Percentiles rank a stretch among this genome's conserved stretches.
Evolutionary conservation across 1,284 basidiomycete species (phyloP).

Genomic region (Puccinia triticina): DNA sequence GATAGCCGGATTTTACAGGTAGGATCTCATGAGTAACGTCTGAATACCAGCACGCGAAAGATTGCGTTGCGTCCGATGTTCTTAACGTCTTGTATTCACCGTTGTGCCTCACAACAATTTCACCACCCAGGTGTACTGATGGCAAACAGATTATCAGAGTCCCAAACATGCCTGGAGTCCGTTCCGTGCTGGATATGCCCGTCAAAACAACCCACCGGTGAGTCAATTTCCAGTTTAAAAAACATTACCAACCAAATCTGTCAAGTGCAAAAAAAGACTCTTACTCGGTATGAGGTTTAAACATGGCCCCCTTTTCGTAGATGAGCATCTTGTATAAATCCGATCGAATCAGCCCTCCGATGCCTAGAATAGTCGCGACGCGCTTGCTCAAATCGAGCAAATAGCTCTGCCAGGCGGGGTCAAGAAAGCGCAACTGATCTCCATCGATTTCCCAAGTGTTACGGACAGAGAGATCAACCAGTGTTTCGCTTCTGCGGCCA

Average conservation of each 20-base stretch:
- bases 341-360: background rate
- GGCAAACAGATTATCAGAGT: slow-evolving; percentile 52
- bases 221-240: background rate
- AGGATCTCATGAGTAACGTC: slow-evolving; percentile 53
- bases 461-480: background rate
- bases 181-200: slow-evolving; percentile 2
- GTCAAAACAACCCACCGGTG: background rate
- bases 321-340: too few species aligned
- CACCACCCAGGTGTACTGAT: slow-evolving; percentile 47
- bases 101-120: slow-evolving; percentile 20
- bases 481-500: slow-evolving; percentile 9
- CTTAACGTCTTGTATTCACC: background rate
- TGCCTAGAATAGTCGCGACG: background rate
- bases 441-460: slow-evolving; percentile 14
- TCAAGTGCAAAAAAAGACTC: background rate
- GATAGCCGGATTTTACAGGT: slow-evolving; percentile 50
- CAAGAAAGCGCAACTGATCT: slow-evolving; percentile 8
- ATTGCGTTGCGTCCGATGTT: slow-evolving; percentile 5
- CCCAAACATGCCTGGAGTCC: slow-evolving; percentile 45
- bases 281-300: slow-evolving; percentile 10
- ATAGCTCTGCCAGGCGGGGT: background rate
- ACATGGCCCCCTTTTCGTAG: slow-evolving; percentile 14
- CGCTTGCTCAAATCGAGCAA: background rate
- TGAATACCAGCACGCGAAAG: slow-evolving; percentile 51
- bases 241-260: background rate